These are phyloP conservation scores for Orbilia ellipsospora DNA, from an alignment of 2,329 filamentous ascomycete genomes.

Conservation along the genomic window DNA sequence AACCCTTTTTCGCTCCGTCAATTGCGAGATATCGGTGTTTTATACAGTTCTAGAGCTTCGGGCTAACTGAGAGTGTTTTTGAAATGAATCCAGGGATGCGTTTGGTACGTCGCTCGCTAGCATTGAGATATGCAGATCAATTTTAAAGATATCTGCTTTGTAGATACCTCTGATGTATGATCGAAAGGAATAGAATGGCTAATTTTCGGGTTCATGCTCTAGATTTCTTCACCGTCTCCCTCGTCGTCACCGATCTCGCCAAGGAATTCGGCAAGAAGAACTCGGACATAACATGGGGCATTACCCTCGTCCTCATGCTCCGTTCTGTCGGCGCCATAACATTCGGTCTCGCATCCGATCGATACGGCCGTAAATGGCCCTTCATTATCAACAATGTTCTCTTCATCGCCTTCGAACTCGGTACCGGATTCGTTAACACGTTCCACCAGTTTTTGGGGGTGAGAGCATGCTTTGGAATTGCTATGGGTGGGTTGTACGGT, in stretches of 20 bases:
- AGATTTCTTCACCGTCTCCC: conserved; percentile 74
- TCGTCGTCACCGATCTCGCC: conserved; percentile 69
- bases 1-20: neutral
- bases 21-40: neutral
- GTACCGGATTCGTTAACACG: conserved; percentile 78
- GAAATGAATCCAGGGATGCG: conserved; percentile 70
- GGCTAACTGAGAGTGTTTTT: neutral
- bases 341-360: conserved; percentile 82
- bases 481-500: conserved; percentile 84
- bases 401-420: conserved; percentile 78
- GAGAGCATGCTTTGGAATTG: conserved; percentile 77
- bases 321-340: conserved; percentile 72
- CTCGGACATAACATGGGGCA: conserved; percentile 73
- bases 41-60: too few species aligned
- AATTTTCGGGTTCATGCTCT: neutral
- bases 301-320: conserved; percentile 73
- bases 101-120: conserved; percentile 69
- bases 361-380: conserved; percentile 83
- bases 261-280: conserved; percentile 68
- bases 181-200: neutral
- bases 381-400: conserved; percentile 78
- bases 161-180: neutral
- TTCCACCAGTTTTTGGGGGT: conserved; percentile 81
- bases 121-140: neutral
- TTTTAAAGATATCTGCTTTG: neutral